Evolutionary conservation across 2,329 filamentous ascomycete species (phyloP).

Genomic region (Pyricularia sp.): DNA sequence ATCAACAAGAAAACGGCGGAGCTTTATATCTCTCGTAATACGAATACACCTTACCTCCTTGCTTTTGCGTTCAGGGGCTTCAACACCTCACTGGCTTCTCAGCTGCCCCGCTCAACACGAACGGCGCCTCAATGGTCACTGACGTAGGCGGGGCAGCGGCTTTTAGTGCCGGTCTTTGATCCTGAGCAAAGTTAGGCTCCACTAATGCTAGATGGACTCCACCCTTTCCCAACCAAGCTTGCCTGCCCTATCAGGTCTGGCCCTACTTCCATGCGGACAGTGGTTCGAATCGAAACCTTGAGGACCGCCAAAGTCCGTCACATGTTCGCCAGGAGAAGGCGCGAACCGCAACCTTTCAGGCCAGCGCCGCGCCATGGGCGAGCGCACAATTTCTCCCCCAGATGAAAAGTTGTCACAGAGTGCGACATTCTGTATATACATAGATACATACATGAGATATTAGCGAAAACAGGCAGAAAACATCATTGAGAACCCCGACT

Average conservation of each 20-base stretch:
- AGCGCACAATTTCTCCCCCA: background rate
- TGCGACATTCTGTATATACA: background rate
- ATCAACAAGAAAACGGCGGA: background rate
- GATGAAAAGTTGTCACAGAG: background rate
- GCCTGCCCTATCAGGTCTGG: background rate
- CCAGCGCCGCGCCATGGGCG: background rate
- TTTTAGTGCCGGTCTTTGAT: background rate
- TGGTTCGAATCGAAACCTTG: background rate
- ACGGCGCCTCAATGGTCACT: background rate
- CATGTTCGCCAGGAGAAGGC: background rate
- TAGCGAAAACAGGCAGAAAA: background rate
- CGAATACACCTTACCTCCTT: background rate
- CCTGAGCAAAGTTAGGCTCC: background rate
- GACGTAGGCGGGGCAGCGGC: background rate
- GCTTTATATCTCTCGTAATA: background rate
- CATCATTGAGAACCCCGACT: background rate
- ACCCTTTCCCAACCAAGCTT: background rate
- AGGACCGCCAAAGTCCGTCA: background rate
- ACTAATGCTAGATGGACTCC: background rate
- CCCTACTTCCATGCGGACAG: background rate
- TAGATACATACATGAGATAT: background rate
- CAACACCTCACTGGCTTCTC: background rate
- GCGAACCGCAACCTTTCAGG: background rate
- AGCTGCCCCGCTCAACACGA: background rate
- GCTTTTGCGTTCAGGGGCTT: background rate